A percentile compares a stretch with the other conserved stretches of the same genome.
Evolutionary conservation across 1,284 basidiomycete genomes (phyloP).

Genomic region (Trichosporon sp.): DNA sequence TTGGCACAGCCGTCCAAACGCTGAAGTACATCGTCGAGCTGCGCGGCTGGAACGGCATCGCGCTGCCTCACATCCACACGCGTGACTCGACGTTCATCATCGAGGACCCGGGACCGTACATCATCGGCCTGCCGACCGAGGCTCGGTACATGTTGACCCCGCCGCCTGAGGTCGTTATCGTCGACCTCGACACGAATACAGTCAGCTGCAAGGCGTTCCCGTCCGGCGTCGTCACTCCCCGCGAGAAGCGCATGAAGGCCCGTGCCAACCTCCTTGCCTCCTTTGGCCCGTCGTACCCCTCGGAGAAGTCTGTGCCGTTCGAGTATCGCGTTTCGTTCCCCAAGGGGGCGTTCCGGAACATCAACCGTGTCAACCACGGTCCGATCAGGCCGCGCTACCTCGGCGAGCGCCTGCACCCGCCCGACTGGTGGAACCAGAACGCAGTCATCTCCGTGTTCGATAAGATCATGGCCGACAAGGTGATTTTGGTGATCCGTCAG

Average conservation of each 20-base stretch:
- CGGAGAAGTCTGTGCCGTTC: constrained; percentile 48
- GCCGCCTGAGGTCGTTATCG: constrained; percentile 79
- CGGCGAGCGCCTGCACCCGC: constrained; percentile 69
- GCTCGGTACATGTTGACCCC: constrained; percentile 75
- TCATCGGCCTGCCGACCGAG: constrained; percentile 86
- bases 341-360: constrained; percentile 64
- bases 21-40: constrained; percentile 90
- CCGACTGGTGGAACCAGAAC: constrained; percentile 89
- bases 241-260: constrained; percentile 81
- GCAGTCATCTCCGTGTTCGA: constrained; percentile 88
- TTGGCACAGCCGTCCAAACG: constrained; percentile 77
- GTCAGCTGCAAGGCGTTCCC: constrained; percentile 77
- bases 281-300: constrained; percentile 64
- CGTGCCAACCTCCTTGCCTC: constrained; percentile 73
- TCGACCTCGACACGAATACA: constrained; percentile 72
- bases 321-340: constrained; percentile 97
- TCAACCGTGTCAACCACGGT: constrained; percentile 47
- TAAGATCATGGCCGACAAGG: constrained; percentile 80
- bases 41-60: constrained; percentile 89
- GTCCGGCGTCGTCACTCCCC: constrained; percentile 73
- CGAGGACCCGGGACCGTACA: constrained; percentile 75
- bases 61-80: constrained; percentile 75
- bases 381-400: constrained; percentile 42
- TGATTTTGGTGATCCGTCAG: constrained; percentile 50
- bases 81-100: constrained; percentile 50